Conservation (phyloP, 805 yeast species). For the Alloascoidea hylecoeti region DNA sequence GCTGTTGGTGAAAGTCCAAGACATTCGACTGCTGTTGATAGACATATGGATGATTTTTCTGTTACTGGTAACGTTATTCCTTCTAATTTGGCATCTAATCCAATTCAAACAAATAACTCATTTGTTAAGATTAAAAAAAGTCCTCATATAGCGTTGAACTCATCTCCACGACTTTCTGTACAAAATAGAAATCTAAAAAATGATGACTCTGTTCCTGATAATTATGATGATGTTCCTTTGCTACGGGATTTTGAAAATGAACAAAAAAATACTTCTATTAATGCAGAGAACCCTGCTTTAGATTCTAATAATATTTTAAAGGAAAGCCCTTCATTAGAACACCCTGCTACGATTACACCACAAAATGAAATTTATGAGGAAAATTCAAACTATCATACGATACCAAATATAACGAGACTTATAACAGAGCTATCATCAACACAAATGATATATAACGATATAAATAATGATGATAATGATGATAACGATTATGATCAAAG, state of each 20-base stretch:
- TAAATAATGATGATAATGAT: too few relatives aligned
- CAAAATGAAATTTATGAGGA: too few relatives aligned
- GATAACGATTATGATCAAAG: too few relatives aligned
- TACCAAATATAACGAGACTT: background rate
- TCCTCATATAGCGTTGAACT: too few relatives aligned
- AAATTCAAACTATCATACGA: background rate
- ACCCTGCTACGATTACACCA: background rate
- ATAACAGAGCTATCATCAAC: background rate
- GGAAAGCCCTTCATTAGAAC: background rate
- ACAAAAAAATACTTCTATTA: background rate
- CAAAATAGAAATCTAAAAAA: too few relatives aligned
- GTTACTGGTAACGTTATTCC: constrained; percentile 22
- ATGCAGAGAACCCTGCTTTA: background rate
- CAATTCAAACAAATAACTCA: constrained; percentile 46
- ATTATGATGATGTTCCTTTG: too few relatives aligned
- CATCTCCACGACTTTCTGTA: too few relatives aligned
- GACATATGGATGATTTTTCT: background rate
- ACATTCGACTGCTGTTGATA: background rate
- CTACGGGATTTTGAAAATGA: too few relatives aligned
- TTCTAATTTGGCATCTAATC: constrained; percentile 55
- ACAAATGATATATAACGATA: background rate
- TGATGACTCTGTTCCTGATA: too few relatives aligned
- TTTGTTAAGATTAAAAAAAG: constrained; percentile 58
- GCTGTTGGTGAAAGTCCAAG: background rate
- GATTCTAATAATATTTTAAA: background rate